These are phyloP conservation scores for Cyberlindnera sargentensis DNA, from an alignment of 805 yeast species.

Conservation along the genomic window DNA sequence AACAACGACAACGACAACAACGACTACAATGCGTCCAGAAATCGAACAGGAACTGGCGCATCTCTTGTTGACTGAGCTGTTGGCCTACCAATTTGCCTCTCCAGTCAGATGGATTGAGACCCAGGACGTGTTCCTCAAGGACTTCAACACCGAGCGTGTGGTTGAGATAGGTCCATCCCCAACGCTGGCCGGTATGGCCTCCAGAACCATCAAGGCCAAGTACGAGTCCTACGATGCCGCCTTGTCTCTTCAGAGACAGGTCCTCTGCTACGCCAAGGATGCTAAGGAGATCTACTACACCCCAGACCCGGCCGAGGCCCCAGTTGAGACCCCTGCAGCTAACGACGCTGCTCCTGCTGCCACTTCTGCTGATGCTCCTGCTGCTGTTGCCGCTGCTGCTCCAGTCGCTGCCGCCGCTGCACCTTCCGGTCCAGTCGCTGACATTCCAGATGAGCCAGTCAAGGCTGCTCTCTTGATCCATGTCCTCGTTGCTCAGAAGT, in stretches of 20 bases:
- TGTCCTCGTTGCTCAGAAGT: constrained; percentile 89
- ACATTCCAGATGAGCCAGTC: constrained; percentile 85
- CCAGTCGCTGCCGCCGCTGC: constrained; percentile 51
- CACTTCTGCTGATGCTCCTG: constrained; percentile 45
- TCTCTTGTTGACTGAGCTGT: constrained; percentile 84
- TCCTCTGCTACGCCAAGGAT: constrained; percentile 91
- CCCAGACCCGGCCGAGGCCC: constrained; percentile 54
- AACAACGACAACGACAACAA: not conserved
- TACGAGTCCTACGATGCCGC: constrained; percentile 99
- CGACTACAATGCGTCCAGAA: constrained; percentile 58
- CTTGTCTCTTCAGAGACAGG: constrained; percentile 76
- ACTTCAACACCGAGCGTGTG: constrained; percentile 91
- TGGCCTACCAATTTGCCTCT: constrained; percentile 98
- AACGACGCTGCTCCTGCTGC: constrained; percentile 28
- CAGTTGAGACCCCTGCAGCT: constrained; percentile 25
- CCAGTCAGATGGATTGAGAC: constrained; percentile 99
- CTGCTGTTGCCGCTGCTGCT: constrained; percentile 51
- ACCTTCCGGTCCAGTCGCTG: constrained; percentile 73
- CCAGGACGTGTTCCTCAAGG: constrained; percentile 93
- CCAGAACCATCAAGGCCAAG: constrained; percentile 86
- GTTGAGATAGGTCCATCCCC: constrained; percentile 99
- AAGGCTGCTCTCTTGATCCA: constrained; percentile 78
- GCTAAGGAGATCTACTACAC: constrained; percentile 95
- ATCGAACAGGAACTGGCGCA: constrained; percentile 97
- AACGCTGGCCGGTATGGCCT: constrained; percentile 97